Evolutionary conservation across 192 early-diverging fungal genomes (phyloP), one percentile per base, ranked within the genome.

Genomic region (Cetraspora pellucida): DNA sequence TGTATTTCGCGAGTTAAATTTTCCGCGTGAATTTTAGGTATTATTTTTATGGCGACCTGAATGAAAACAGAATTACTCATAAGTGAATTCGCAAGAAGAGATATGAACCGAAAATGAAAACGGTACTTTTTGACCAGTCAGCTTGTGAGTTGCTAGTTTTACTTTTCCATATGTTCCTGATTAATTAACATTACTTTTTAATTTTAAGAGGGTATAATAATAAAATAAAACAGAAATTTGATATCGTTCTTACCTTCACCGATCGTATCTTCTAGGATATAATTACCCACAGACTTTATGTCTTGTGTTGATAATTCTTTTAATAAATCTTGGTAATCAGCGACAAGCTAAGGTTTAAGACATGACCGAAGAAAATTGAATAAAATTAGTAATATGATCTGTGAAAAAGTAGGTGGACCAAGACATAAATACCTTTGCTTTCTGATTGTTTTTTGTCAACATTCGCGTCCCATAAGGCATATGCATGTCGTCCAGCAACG

Each of bases 91-190:
- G 28, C 5, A 31, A 16, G 23, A 30, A 14, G 43, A 31, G 19
- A 13, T 63, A 11, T 63, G 1, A 13, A 23, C 23, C 27, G 27
- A 28, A 27, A 28, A 21, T 6, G 7, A 6, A 55, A 28, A 3
- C 11, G 23, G 14, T 74, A 79, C 78, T 13, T 78, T 74, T 72
- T 86, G 86, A 28, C 87, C 86, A 16, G 89, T 90, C 25, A 90
- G 72, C 60, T 82, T 83, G 74, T 90, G 89, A 2, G 75, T 85
- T 27, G 86, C 89, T 21, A 86, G 78, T 74, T 90, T 90, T 44
- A 90, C 89, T 81, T 90, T 90, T 74, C 89, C 89, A 78, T 84
- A 90, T 19, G 87, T 85, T 21, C 89, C 89, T 87, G 75, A 30
- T 52, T 23, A 25, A 30, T 57, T 13, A n/a, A n/a, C 0, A 25